Percentiles rank a stretch among this genome's conserved stretches.
Evolutionary conservation across 306 rosid species (phyloP).

Genomic region (Prunus mume): DNA sequence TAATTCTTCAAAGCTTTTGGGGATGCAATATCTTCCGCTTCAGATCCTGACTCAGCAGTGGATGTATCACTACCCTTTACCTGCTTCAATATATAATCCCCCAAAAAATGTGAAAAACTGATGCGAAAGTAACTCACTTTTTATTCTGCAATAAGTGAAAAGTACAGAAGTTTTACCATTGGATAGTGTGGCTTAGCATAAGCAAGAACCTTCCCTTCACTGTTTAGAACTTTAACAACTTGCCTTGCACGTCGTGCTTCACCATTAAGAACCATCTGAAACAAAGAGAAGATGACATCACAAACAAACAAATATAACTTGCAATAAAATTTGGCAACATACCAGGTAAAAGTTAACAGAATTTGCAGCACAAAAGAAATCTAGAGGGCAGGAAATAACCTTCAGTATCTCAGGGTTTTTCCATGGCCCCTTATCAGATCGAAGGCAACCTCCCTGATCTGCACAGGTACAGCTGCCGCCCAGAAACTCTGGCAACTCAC

Average conservation of each 20-base stretch:
- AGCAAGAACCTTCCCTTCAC: constrained; percentile 88
- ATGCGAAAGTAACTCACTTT: not conserved
- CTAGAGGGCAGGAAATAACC: constrained; percentile 39
- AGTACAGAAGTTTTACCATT: constrained; percentile 41
- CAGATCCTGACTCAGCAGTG: constrained; percentile 98
- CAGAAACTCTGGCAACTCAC: constrained; percentile 94
- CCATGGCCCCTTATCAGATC: constrained; percentile 98
- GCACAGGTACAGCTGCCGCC: constrained; percentile 93
- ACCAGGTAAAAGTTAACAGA: not conserved
- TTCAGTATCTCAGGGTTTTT: constrained; percentile 83
- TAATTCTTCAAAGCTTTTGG: constrained; percentile 74
- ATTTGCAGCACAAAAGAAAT: constrained; percentile 10
- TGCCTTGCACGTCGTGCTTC: constrained; percentile 80
- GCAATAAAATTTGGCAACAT: not conserved
- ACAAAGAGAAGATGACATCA: constrained; percentile 21
- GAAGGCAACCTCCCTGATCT: constrained; percentile 90
- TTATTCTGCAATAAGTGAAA: not conserved
- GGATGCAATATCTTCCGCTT: constrained; percentile 88
- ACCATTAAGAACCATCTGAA: constrained; percentile 84
- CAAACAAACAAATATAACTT: constrained; percentile 2
- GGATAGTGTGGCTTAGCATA: constrained; percentile 83
- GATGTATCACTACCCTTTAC: constrained; percentile 92
- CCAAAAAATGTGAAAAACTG: not conserved
- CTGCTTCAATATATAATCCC: constrained; percentile 39
- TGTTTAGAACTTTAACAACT: constrained; percentile 80